These are phyloP conservation scores for Podila epicladia DNA, from an alignment of 192 early-diverging fungal species.

Conservation along the genomic window DNA sequence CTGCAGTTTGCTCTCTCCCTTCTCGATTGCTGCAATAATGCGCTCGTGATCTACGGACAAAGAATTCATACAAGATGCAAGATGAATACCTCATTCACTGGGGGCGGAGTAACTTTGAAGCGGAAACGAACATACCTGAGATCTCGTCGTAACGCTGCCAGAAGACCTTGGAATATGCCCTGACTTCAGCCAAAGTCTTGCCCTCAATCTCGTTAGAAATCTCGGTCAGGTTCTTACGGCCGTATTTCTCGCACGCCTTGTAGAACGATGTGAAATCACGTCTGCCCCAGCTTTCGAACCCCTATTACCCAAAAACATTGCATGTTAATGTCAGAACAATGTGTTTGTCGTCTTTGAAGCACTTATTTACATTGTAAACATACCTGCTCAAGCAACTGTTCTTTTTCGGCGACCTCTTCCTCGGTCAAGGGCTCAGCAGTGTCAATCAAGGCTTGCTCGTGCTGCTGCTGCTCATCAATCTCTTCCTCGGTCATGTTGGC, in stretches of 20 bases:
- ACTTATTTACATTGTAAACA: background rate
- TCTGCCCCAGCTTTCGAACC: conserved; percentile 92
- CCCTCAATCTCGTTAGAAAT: conserved; percentile 93
- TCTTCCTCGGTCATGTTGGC: conserved; percentile 59
- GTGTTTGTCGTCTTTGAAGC: no score
- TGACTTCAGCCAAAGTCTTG: conserved; percentile 89
- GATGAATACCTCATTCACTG: background rate
- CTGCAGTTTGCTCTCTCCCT: conserved; percentile 85
- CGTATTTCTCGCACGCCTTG: conserved; percentile 87
- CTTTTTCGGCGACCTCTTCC: conserved; percentile 85
- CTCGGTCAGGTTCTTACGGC: conserved; percentile 73
- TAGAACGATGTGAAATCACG: conserved; percentile 90
- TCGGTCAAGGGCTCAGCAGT: conserved; percentile 89
- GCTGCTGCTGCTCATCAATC: conserved; percentile 69
- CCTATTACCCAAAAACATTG: conserved; percentile 53
- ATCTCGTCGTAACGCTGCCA: conserved; percentile 92
- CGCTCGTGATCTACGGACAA: conserved; percentile 79
- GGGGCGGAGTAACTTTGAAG: background rate
- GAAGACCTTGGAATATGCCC: conserved; percentile 86
- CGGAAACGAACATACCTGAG: conserved; percentile 46
- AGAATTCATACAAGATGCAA: conserved; percentile 2
- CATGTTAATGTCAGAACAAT: no score
- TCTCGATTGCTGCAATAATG: conserved; percentile 84
- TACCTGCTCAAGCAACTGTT: conserved; percentile 50
- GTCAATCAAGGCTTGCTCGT: conserved; percentile 89